Conservation (phyloP, 352 stramenopile genomes). For the Aphanomyces invadans region DNA sequence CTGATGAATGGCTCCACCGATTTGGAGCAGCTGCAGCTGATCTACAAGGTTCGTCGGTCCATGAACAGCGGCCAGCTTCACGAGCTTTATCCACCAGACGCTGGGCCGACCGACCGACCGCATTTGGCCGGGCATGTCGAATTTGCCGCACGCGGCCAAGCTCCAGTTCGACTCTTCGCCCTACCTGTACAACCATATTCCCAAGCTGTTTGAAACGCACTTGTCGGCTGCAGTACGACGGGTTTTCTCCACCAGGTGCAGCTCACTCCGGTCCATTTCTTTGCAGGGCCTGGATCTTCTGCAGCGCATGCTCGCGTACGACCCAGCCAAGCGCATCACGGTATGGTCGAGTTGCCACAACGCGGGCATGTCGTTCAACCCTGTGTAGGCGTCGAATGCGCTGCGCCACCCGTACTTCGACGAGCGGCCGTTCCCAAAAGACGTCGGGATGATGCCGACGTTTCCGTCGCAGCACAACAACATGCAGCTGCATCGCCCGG, state of each 20-base stretch:
- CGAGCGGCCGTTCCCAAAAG: slow-evolving; percentile 53
- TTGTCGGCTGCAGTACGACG: slow-evolving; percentile 32
- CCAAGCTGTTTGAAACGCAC: slow-evolving; percentile 30
- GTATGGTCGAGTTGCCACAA: too few species aligned
- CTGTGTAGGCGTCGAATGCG: slow-evolving; percentile 35
- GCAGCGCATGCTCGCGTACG: slow-evolving; percentile 43
- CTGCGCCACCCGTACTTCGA: slow-evolving; percentile 54
- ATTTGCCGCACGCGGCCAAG: slow-evolving; percentile 36
- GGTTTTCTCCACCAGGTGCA: too few species aligned
- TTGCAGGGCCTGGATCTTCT: slow-evolving; percentile 40
- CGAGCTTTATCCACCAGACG: too few species aligned
- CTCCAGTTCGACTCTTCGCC: slow-evolving; percentile 32
- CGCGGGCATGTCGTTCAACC: not conserved
- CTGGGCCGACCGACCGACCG: slow-evolving; percentile 54
- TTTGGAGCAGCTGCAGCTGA: slow-evolving; percentile 54
- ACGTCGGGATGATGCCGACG: slow-evolving; percentile 52
- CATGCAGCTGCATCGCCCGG: not conserved
- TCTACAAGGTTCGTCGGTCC: slow-evolving; percentile 43
- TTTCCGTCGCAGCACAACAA: slow-evolving; percentile 46
- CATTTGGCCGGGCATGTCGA: slow-evolving; percentile 48
- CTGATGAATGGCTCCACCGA: slow-evolving; percentile 56
- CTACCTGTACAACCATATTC: slow-evolving; percentile 38
- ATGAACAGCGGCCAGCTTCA: too few species aligned
- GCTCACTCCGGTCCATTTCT: not conserved
- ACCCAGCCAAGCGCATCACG: slow-evolving; percentile 42